Evolutionary conservation across 169 alveolate genomes (phyloP).

Genomic region (Plasmodium fragile): DNA sequence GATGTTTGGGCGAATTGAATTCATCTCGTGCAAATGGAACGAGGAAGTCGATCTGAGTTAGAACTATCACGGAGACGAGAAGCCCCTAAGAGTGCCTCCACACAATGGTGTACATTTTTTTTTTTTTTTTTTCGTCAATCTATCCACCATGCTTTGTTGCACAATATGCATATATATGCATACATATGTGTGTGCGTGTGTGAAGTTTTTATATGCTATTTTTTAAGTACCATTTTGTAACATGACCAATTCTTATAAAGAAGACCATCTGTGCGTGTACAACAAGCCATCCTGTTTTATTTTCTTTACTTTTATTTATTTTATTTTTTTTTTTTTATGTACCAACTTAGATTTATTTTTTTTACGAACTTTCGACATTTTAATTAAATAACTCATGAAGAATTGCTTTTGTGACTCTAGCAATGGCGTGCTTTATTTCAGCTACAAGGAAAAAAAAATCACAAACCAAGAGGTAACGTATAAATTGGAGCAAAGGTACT

Average conservation of each 20-base stretch:
- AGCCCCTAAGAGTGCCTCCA: not conserved
- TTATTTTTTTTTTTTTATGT: constrained; percentile 4
- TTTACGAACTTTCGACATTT: not conserved
- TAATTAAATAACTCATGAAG: not conserved
- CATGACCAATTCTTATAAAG: not conserved
- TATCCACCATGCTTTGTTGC: not conserved
- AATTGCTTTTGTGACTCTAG: not conserved
- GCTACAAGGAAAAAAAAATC: not conserved
- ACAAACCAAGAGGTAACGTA: not conserved
- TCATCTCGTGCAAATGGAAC: not conserved
- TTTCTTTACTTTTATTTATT: not conserved
- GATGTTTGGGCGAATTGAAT: not conserved
- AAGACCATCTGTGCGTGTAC: not conserved
- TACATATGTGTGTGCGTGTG: not conserved
- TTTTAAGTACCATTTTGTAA: not conserved
- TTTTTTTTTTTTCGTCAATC: not conserved
- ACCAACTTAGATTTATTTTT: not conserved
- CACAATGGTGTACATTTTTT: not conserved
- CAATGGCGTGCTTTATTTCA: not conserved
- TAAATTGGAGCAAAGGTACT: not conserved
- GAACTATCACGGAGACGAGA: not conserved
- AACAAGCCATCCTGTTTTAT: too few relatives aligned
- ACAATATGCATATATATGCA: not conserved
- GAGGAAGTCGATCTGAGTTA: not conserved
- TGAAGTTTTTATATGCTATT: not conserved